A percentile compares a stretch with the other conserved stretches of the same genome.
These are phyloP conservation scores for Malus domestica DNA, from an alignment of 306 rosid species.

Conservation along the genomic window ASM211411v1 NC_041791.1:25975501-25976000, in stretches of 20 bases:
- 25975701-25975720: neutral
- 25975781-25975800: neutral
- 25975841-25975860: neutral
- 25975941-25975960: constrained; percentile 39
- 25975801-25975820: neutral
- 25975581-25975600: neutral
- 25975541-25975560: neutral
- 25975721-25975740: neutral
- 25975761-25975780: neutral
- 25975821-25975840: neutral
- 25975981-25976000: too few relatives aligned
- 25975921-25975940: constrained; percentile 41
- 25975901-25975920: constrained; percentile 24
- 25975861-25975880: constrained; percentile 60
- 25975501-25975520: constrained; percentile 64
- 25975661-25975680: too few relatives aligned
- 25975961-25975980: neutral
- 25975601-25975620: neutral
- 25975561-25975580: neutral
- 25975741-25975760: neutral
- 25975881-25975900: constrained; percentile 29
- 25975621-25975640: neutral
- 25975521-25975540: constrained; percentile 34
- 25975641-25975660: too few relatives aligned
- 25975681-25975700: too few relatives aligned